phyloP scores from a whole-genome alignment of 176 grass and related monocot genomes.

The Hsuehochloa calcarea region DNA sequence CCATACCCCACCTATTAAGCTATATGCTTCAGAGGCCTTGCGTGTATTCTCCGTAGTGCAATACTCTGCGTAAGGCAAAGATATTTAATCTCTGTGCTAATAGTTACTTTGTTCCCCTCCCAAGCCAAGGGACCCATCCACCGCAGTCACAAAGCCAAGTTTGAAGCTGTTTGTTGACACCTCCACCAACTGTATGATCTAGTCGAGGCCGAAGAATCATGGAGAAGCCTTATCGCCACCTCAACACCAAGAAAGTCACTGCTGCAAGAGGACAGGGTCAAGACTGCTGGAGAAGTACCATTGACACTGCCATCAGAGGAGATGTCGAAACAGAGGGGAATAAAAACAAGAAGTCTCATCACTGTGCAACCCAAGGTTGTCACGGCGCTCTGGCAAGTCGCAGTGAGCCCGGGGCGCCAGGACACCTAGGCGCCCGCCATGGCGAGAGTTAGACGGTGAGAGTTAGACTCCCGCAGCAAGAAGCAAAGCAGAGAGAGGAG shows the following conservation, averaged over 20 bases:
- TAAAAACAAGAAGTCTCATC: not conserved
- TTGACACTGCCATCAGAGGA: not conserved
- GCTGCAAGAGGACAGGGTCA: not conserved
- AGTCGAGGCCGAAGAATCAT: not conserved
- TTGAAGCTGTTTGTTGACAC: slow-evolving; percentile 7
- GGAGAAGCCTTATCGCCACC: not conserved
- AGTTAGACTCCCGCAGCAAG: too few species aligned
- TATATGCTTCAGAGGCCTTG: not conserved
- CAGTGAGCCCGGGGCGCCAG: too few species aligned
- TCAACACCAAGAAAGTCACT: not conserved
- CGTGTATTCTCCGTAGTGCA: slow-evolving; percentile 2
- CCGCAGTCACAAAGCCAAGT: not conserved
- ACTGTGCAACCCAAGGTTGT: not conserved
- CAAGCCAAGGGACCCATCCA: not conserved
- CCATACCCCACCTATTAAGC: slow-evolving; percentile 2
- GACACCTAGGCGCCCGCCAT: too few species aligned
- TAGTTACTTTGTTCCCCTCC: not conserved
- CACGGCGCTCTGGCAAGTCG: too few species aligned
- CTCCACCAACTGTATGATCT: not conserved
- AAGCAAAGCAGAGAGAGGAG: too few species aligned
- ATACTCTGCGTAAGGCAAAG: not conserved
- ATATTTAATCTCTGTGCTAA: not conserved
- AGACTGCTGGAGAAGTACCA: not conserved
- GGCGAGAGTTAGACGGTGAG: too few species aligned
- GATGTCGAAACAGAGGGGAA: not conserved